Evolutionary conservation across 2,329 filamentous ascomycete species (phyloP), one percentile per base, ranked within the genome.

Genomic region (Chaetomiaceae sp.): DNA sequence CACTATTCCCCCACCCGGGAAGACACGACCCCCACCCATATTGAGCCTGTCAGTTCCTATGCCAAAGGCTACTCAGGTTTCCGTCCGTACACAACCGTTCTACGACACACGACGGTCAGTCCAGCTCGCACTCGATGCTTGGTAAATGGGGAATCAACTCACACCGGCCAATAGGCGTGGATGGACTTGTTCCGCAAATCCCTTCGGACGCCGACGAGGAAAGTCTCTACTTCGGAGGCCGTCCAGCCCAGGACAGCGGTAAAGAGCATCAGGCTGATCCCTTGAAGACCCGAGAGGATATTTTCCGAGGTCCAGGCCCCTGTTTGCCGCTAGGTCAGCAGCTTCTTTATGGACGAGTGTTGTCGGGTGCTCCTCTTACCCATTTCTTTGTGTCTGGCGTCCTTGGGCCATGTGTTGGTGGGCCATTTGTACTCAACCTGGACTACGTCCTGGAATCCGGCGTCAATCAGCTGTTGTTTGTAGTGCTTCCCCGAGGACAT

Each of bases 401-500:
- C 73, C 46, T 70, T 72, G 0, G 76, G 69, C 76, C 77, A 80
- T 1, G 68, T 64, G 51, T 73, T 75, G 32, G 71, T 66, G 0
- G 77, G 76, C 61, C 76, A 69, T 60, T 72, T 73, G 63, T 66
- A 74, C 18, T 73, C 61, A 6, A 69, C 64, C 59, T 79, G 71
- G 0, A 64, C 61, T 0, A 81, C 72, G 57, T 80, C 69, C 47
- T 69, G 65, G 58, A 82, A 81, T 1, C 79, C 79, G 0, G 73
- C 74, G 13, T 74, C 71, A 20, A 66, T 59, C 53, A 80, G 65
- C 49, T 70, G 69, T 30, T 67, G 64, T 55, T 70, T 68, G 33
- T 73, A 67, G 11, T 68, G 51, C 29, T 37, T n/a, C 0, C 57
- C 60, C 46, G 53, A 65, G 57, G 50, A 18, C 30, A 55, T 32